A percentile compares a stretch with the other conserved stretches of the same genome.
These are phyloP conservation scores for Phyllosticta citriasiana DNA, from an alignment of 2,329 filamentous ascomycete species.

Conservation along the genomic window DNA sequence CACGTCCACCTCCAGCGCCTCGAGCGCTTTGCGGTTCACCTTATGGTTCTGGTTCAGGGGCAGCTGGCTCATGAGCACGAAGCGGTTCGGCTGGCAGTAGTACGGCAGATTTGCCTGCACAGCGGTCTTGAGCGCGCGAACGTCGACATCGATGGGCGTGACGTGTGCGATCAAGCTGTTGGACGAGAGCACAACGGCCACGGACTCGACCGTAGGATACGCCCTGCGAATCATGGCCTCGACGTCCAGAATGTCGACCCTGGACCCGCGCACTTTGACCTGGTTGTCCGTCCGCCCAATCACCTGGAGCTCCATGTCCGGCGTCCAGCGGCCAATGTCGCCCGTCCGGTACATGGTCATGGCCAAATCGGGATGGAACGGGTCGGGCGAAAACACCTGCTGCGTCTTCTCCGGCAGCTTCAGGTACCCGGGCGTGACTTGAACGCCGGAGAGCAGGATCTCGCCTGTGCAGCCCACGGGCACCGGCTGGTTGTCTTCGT, in stretches of 20 bases:
- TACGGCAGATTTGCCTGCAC: constrained; percentile 1
- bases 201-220: background rate
- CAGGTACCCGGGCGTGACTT: constrained; percentile 10
- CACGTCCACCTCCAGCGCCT: background rate
- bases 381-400: constrained; percentile 4
- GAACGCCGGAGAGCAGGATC: constrained; percentile 7
- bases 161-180: constrained; percentile 4
- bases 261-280: constrained; percentile 13
- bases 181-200: background rate
- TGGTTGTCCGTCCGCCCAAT: constrained; percentile 13
- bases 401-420: constrained; percentile 1
- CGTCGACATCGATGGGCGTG: constrained; percentile 4
- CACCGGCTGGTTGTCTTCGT: constrained; percentile 3
- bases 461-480: constrained; percentile 9
- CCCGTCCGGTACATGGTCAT: constrained; percentile 11
- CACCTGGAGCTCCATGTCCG: constrained; percentile 9
- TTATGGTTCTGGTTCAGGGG: constrained; percentile 7
- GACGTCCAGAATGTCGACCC: constrained; percentile 13
- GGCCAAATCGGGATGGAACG: background rate
- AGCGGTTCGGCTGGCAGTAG: constrained; percentile 4
- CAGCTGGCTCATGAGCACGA: background rate
- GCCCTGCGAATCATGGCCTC: constrained; percentile 5
- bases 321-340: constrained; percentile 10
- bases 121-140: background rate
- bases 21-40: constrained; percentile 8